These are phyloP conservation scores for Lactarius sp. DNA, from an alignment of 768 basidiomycete genomes.

Conservation along the genomic window DNA sequence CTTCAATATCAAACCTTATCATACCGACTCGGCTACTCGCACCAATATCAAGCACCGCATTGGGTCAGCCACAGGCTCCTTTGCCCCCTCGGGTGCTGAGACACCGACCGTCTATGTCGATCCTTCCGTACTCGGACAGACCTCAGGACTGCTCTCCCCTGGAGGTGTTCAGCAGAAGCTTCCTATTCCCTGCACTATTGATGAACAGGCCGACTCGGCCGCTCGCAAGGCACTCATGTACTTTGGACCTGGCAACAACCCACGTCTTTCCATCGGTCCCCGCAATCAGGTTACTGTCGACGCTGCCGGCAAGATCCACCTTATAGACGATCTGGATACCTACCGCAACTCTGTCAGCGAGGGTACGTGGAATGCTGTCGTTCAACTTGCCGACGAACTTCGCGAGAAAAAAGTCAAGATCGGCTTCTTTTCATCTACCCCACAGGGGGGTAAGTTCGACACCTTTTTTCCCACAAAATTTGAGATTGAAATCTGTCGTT, in stretches of 20 bases:
- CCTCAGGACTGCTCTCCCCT: slow-evolving; percentile 36
- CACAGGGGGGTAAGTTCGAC: slow-evolving; percentile 70
- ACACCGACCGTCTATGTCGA: slow-evolving; percentile 71
- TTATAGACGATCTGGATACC: slow-evolving; percentile 77
- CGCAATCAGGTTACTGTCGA: slow-evolving; percentile 89
- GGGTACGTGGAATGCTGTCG: slow-evolving; percentile 78
- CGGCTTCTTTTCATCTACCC: slow-evolving; percentile 92
- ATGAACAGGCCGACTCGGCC: slow-evolving; percentile 83
- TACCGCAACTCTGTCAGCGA: slow-evolving; percentile 67
- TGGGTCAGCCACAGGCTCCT: slow-evolving; percentile 74
- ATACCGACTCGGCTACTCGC: slow-evolving; percentile 71
- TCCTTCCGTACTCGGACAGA: slow-evolving; percentile 43
- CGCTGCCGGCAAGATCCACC: slow-evolving; percentile 78
- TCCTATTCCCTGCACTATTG: slow-evolving; percentile 70
- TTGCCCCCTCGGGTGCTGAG: slow-evolving; percentile 69
- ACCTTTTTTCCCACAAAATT: slow-evolving; percentile 12
- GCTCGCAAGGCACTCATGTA: slow-evolving; percentile 82
- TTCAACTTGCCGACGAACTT: slow-evolving; percentile 77
- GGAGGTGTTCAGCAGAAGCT: slow-evolving; percentile 50
- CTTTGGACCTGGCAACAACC: slow-evolving; percentile 79
- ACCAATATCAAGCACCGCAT: slow-evolving; percentile 81
- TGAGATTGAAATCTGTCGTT: slow-evolving; percentile 28
- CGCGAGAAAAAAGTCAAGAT: slow-evolving; percentile 85
- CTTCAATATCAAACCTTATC: slow-evolving; percentile 80
- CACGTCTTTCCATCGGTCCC: slow-evolving; percentile 73